phyloP scores from a whole-genome alignment of 2,329 filamentous ascomycete genomes.

The Byssochlamys sp. region DNA sequence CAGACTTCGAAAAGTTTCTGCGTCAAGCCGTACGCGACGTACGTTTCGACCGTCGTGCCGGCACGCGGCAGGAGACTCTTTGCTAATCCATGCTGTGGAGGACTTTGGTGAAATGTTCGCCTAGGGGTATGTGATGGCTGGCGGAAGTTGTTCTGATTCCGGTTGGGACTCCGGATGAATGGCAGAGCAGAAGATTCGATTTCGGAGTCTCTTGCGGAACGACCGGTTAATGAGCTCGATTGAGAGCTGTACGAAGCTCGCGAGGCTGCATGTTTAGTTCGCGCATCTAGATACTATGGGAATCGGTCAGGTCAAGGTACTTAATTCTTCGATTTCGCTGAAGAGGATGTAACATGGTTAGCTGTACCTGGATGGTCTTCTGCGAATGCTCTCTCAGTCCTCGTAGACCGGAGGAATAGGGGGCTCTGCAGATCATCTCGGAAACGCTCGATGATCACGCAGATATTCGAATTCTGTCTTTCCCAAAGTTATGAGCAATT shows the following conservation, averaged over 20 bases:
- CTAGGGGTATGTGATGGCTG: not conserved
- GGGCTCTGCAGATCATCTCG: not conserved
- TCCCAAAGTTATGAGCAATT: not conserved
- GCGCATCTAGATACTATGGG: not conserved
- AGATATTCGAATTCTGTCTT: not conserved
- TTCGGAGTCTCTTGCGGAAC: not conserved
- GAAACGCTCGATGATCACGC: not conserved
- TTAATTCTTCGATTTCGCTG: not conserved
- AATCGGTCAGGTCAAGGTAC: not conserved
- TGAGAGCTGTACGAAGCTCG: not conserved
- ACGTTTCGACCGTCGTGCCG: slow-evolving; percentile 49
- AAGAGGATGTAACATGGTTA: not conserved
- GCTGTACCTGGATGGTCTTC: not conserved
- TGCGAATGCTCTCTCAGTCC: not conserved
- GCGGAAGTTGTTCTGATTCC: not conserved
- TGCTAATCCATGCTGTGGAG: slow-evolving; percentile 10
- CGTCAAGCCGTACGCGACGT: slow-evolving; percentile 70
- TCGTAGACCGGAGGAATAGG: not conserved
- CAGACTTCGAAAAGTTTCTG: slow-evolving; percentile 70
- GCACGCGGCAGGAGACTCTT: slow-evolving; percentile 24
- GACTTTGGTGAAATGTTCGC: slow-evolving; percentile 7
- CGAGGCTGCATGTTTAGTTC: slow-evolving; percentile 15
- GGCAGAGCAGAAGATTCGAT: not conserved
- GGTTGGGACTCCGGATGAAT: not conserved
- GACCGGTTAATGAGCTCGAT: not conserved